These are phyloP conservation scores for Magnaporthiopsis rhizophila DNA, from an alignment of 2,329 filamentous ascomycete genomes.

Conservation along the genomic window DNA sequence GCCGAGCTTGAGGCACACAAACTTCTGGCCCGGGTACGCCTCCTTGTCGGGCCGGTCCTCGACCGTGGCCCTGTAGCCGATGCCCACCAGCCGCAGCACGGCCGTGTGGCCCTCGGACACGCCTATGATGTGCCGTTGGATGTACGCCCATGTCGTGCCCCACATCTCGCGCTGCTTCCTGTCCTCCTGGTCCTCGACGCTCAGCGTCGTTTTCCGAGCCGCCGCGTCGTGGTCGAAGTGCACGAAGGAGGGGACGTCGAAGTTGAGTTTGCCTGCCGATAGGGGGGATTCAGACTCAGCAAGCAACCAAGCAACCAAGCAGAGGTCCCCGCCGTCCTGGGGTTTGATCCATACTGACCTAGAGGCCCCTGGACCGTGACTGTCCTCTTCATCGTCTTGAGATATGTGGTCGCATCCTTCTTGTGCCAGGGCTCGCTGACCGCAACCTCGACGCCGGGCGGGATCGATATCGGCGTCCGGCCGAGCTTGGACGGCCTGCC, in stretches of 20 bases:
- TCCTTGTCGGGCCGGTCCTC: slow-evolving; percentile 68
- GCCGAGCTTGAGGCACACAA: slow-evolving; percentile 88
- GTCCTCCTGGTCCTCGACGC: slow-evolving; percentile 57
- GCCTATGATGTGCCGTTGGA: slow-evolving; percentile 84
- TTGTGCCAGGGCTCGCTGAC: slow-evolving; percentile 53
- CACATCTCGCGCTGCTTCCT: slow-evolving; percentile 90
- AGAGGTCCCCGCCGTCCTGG: not conserved
- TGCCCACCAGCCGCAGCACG: slow-evolving; percentile 85
- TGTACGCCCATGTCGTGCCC: slow-evolving; percentile 86
- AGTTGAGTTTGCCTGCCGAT: slow-evolving; percentile 58
- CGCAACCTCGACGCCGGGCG: slow-evolving; percentile 72
- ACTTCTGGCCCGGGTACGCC: slow-evolving; percentile 74
- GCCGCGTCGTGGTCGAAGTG: slow-evolving; percentile 59
- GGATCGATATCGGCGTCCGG: slow-evolving; percentile 68
- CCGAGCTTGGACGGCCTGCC: slow-evolving; percentile 74
- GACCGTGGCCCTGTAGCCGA: slow-evolving; percentile 86
- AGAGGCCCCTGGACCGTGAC: slow-evolving; percentile 75
- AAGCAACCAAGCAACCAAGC: too few relatives aligned
- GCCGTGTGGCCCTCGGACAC: slow-evolving; percentile 95
- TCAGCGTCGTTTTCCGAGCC: slow-evolving; percentile 56
- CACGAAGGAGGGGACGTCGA: slow-evolving; percentile 74
- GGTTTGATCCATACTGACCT: slow-evolving; percentile 40
- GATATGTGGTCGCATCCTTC: slow-evolving; percentile 49
- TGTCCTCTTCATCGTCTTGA: slow-evolving; percentile 54
- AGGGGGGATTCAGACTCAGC: too few relatives aligned